Base-by-base conservation (phyloP, 225 moss, liverwort and hornwort genomes). In the Polytrichum formosum region DNA sequence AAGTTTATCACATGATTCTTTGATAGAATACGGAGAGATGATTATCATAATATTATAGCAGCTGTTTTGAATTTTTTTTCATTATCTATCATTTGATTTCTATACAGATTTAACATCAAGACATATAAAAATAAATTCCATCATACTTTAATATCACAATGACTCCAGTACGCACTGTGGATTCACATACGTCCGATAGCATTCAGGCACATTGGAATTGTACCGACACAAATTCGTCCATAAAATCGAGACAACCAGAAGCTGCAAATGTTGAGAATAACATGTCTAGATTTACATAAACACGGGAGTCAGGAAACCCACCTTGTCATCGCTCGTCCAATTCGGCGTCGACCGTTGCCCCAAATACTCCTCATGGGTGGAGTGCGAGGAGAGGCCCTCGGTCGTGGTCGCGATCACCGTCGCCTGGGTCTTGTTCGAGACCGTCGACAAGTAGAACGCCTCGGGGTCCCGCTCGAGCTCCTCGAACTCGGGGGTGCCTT, bases 361-460 rank as follows among this genome's bases (percentile, higher is more conserved):
- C 54, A 84, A 56, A 72, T 83, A 87, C 72, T 90, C 90, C 55
- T 90, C 90, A 64, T 90, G 83, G 54, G 68, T 79, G 28, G 90
- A 85, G 76, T 90, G 90, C 28, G 88, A 84, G 33, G 88, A 90
- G 23, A 90, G 78, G 53, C 78, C 84, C 72, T 84, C 84, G 18
- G 82, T 90, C 71, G 86, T 90, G 78, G 85, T 85, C 71, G 87
- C 84, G 64, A 85, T 83, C 26, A 86, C 83, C 53, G 81, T 84
- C 30, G 89, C 89, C 77, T 86, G 83, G 59, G 85, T 85, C 75
- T 83, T 79, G 26, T 83, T 90, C 46, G 86, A 81, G 58, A 86
- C 73, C 25, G 30, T 78, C 6, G 89, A 84, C 64, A 93, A 53
- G 20, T 84, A 72, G 33, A 82, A 93, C 53, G 77, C 79, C 53